Conservation (phyloP, 345 rosid genomes). For the Rhizophora apiculata region DNA sequence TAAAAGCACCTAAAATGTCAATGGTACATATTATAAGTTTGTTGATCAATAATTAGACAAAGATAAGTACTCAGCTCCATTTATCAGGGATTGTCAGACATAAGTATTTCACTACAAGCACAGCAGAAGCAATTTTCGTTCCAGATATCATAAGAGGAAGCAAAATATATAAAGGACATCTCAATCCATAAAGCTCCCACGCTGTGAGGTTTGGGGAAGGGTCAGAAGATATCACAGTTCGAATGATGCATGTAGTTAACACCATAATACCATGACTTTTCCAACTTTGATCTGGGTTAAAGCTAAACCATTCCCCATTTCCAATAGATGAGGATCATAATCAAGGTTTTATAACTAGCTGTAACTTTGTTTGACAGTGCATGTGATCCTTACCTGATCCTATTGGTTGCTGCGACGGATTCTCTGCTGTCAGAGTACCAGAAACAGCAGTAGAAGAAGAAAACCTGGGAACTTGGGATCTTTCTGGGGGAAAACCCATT, state of each 20-base stretch:
- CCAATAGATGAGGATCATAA: not conserved
- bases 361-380: slow-evolving; percentile 3
- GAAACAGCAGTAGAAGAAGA: slow-evolving; percentile 39
- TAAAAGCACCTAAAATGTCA: slow-evolving; percentile 44
- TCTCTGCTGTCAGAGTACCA: slow-evolving; percentile 33
- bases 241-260: no score
- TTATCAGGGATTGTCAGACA: no score
- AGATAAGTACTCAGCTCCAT: not conserved
- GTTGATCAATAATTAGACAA: not conserved
- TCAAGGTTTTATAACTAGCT: not conserved
- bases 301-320: not conserved
- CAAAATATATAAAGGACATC: no score
- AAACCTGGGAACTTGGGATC: slow-evolving; percentile 50
- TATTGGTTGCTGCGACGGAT: slow-evolving; percentile 35
- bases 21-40: slow-evolving; percentile 11
- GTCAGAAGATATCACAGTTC: no score
- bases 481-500: slow-evolving; percentile 41
- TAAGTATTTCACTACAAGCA: no score
- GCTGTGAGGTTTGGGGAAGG: no score
- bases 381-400: slow-evolving; percentile 35
- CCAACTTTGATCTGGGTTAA: not conserved
- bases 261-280: not conserved
- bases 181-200: no score
- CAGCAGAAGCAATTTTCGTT: no score
- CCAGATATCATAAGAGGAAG: no score